Evolutionary conservation across 306 rosid genomes (phyloP), one percentile per base, ranked within the genome.

Genomic region (Ochetophila trinervis): DNA sequence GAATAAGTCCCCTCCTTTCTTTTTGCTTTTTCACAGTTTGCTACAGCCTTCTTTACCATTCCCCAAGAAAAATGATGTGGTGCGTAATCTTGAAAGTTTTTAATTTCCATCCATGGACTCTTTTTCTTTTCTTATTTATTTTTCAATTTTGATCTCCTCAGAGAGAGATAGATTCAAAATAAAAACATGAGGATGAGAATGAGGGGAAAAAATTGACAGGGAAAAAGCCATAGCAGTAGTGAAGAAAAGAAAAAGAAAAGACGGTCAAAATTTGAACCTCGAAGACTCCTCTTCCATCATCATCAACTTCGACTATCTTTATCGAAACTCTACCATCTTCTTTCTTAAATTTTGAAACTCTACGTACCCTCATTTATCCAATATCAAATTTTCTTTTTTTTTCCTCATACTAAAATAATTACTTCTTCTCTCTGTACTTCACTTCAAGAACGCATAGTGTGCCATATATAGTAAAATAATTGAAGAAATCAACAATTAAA

Each of bases 211-310:
- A 86, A 70, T 70, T 83, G 91, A 83, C 91, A 79, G 88, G 83
- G 62, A 79, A 86, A 85, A 88, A 88, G 90, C 75, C 82, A 76
- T 58, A 57, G 64, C 40, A 85, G 72, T 72, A 71, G 77, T 60
- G 62, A 74, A 68, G 76, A 82, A 55, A 62, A 54, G 32, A 24
- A 44, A 37, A 48, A 44, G 68, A 79, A 69, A 79, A 87, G 96
- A 84, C 84, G 98, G 96, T 92, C 98, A 89, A 92, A 87, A 79
- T 68, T 84, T 85, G 82, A 85, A 82, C 87, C 91, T 86, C 91
- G 95, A 91, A 88, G 84, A 82, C 88, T 86, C 85, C 83, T 87
- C 88, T 83, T 77, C 83, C 88, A 86, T 82, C 87, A 87, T 84
- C 85, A 88, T 84, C 91, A 85, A 75, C 95, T 82, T 85, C 95